A percentile compares a stretch with the other conserved stretches of the same genome.
phyloP scores from a whole-genome alignment of 257 asterid species.

The Salvia splendens region DNA sequence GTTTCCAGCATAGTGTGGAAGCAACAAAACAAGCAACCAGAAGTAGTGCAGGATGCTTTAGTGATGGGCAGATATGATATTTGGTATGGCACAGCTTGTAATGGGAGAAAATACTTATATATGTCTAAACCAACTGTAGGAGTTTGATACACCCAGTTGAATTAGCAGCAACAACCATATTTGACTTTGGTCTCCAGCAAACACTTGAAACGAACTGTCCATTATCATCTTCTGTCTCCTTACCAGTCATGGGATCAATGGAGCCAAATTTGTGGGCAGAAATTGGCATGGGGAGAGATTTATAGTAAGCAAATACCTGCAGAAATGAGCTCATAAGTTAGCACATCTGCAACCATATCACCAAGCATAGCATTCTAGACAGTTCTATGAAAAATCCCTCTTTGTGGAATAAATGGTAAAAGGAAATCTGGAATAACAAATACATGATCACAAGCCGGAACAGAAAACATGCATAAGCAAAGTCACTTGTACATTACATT shows the following conservation, averaged over 20 bases:
- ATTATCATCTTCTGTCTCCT: slow-evolving; percentile 71
- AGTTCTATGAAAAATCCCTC: neutral
- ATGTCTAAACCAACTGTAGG: slow-evolving; percentile 65
- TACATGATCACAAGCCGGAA: neutral
- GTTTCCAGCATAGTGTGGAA: neutral
- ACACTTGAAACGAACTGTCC: slow-evolving; percentile 92
- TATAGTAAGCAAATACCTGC: slow-evolving; percentile 78
- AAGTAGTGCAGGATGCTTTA: slow-evolving; percentile 4
- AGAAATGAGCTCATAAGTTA: slow-evolving; percentile 21
- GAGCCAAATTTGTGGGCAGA: slow-evolving; percentile 84
- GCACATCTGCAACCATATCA: neutral
- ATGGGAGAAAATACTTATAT: slow-evolving; percentile 4
- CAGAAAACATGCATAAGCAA: slow-evolving; percentile 1
- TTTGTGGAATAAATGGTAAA: neutral
- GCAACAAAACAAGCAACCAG: neutral
- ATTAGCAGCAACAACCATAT: slow-evolving; percentile 78
- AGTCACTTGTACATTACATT: slow-evolving; percentile 3
- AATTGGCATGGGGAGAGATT: slow-evolving; percentile 84
- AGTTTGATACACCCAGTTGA: slow-evolving; percentile 84
- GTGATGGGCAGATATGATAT: neutral
- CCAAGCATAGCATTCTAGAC: neutral
- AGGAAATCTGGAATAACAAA: neutral
- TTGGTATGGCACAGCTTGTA: slow-evolving; percentile 1
- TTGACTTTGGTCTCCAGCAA: slow-evolving; percentile 87
- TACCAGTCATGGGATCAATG: slow-evolving; percentile 78